Base-by-base conservation (phyloP, 1,139 yeast species). In the Pneumocystis wakefieldiae region DNA sequence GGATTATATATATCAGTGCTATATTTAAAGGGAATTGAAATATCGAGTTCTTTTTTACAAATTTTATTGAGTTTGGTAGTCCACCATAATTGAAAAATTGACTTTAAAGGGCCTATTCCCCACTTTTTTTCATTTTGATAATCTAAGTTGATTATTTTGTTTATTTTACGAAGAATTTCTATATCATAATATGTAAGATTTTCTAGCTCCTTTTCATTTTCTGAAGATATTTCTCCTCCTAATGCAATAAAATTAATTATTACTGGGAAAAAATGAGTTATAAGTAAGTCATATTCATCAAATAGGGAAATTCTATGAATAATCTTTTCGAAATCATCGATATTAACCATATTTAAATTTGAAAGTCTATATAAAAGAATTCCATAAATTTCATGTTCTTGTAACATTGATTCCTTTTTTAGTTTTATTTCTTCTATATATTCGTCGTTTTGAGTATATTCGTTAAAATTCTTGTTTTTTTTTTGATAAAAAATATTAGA, bases 351-450 rank as follows among this genome's bases (percentile, higher is more conserved):
- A 57, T 78, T 77, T 36, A 75, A 74, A 15, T 77, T 77, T 12
- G 79, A 73, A 62, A 80, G 72, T 14, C 85, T 82, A 70, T 72
- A 82, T 38, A 86, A 74, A 3, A 89, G 76, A 70, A 84, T 86
- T 57, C 92, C 86, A 66, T 91, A 74, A 2, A 80, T 71, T 69
- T 88, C 96, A 71, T 90, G 95, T 69, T 84, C 85, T 62, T 76
- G 77, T 65, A 83, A 79, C 41, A 87, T 75, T 68, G 83, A 83
- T 62, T 81, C 81, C 66, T 88, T 82, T 69, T 86, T 81, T 69
- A 81, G 83, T 61, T 77, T 78, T 61, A 84, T 73, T 19, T 82
- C 77, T 68, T 83, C 81, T 59, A 81, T 79, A 68, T 86, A 83
- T 12, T 73, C 72, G 14, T 81, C 73, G 66, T 80, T 78, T 64